A percentile compares a stretch with the other conserved stretches of the same genome.
Evolutionary conservation across 83 land plant genomes (phyloP).

Genomic region (Diphasiastrum complanatum): DNA sequence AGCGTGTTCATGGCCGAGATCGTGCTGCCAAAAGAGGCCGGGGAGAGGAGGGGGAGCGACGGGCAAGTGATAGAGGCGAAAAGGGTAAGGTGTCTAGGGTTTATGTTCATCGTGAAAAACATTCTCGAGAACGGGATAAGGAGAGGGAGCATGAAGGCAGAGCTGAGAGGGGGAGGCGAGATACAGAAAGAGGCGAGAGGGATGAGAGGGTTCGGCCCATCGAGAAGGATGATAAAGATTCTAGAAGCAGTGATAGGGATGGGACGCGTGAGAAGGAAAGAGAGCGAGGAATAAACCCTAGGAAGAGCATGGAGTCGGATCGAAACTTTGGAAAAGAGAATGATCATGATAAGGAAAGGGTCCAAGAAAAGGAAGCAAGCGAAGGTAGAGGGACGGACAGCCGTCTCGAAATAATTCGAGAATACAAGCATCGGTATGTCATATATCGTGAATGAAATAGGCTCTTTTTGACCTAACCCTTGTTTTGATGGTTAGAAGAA

Average conservation of each 20-base stretch:
- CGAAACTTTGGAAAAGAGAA: constrained; percentile 21
- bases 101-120: too few species aligned
- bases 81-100: background rate
- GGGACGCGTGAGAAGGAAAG: constrained; percentile 36
- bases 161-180: constrained; percentile 17
- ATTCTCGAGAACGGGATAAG: background rate
- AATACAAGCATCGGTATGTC: too few species aligned
- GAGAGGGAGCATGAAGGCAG: constrained; percentile 29
- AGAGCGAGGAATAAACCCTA: constrained; percentile 34
- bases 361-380: constrained; percentile 25
- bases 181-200: constrained; percentile 14
- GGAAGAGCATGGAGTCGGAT: constrained; percentile 22
- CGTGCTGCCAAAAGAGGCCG: constrained; percentile 19
- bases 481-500: too few species aligned
- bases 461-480: too few species aligned
- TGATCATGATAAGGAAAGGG: constrained; percentile 28
- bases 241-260: constrained; percentile 13
- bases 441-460: too few species aligned
- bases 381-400: constrained; percentile 24
- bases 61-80: constrained; percentile 8
- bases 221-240: constrained; percentile 10
- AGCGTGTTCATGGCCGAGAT: constrained; percentile 13
- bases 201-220: constrained; percentile 20
- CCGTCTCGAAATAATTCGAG: too few species aligned
- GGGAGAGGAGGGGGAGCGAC: constrained; percentile 23